phyloP scores from a whole-genome alignment of 805 yeast genomes.

The Tetrapisispora fleetii region DNA sequence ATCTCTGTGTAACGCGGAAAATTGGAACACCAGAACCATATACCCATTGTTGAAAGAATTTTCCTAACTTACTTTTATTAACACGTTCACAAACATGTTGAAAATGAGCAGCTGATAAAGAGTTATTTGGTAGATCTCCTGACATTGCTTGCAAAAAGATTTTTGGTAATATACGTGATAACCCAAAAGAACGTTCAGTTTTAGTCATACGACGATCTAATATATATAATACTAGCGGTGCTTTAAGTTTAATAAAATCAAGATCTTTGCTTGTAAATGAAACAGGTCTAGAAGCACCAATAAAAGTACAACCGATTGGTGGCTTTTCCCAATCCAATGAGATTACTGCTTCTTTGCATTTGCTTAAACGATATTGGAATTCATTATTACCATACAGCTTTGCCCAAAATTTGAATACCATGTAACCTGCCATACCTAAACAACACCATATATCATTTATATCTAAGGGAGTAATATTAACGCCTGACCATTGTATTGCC shows the following conservation, averaged over 20 bases:
- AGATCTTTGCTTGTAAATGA: slow-evolving; percentile 37
- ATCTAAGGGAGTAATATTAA: slow-evolving; percentile 73
- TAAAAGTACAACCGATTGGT: slow-evolving; percentile 65
- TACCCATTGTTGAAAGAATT: slow-evolving; percentile 90
- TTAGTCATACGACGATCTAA: slow-evolving; percentile 90
- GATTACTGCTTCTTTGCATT: slow-evolving; percentile 55
- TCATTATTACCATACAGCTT: slow-evolving; percentile 77
- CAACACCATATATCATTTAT: slow-evolving; percentile 85
- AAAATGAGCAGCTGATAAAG: slow-evolving; percentile 72
- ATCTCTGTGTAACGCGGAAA: slow-evolving; percentile 79
- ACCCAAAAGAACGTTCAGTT: slow-evolving; percentile 88
- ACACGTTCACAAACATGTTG: slow-evolving; percentile 93
- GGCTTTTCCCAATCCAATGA: slow-evolving; percentile 67
- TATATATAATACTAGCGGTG: slow-evolving; percentile 77
- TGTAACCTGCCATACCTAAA: slow-evolving; percentile 71
- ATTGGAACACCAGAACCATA: slow-evolving; percentile 81
- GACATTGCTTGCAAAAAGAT: slow-evolving; percentile 91
- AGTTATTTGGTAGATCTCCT: slow-evolving; percentile 74
- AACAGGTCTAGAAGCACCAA: slow-evolving; percentile 23
- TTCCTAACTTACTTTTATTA: slow-evolving; percentile 70
- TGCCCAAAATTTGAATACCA: slow-evolving; percentile 64
- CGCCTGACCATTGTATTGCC: slow-evolving; percentile 89
- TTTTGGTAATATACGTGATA: slow-evolving; percentile 85
- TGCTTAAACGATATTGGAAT: slow-evolving; percentile 59
- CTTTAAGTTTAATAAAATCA: slow-evolving; percentile 61